Evolutionary conservation across 1,284 basidiomycete genomes (phyloP), one percentile per base, ranked within the genome.

Genomic region (Omphalotus olearius): DNA sequence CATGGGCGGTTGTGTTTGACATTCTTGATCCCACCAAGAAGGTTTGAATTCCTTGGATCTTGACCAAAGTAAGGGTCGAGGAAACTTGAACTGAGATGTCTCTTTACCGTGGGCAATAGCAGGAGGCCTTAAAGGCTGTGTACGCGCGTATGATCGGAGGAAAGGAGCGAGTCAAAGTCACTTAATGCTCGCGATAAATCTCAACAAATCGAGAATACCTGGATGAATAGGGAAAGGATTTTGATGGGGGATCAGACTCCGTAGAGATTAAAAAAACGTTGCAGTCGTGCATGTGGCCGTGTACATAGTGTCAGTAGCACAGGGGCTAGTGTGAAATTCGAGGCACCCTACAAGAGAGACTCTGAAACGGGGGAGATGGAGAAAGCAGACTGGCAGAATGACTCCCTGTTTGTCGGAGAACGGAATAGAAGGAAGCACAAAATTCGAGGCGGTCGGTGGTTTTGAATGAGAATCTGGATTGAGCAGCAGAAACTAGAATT

Each of bases 201-300:
- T 33, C 4, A 33, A 33, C 13, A 33, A 33, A 13, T 4, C 30
- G 30, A 40, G 20, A n/a, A 10, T 3, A 40, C 48, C 54, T 23
- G 45, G 20, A 51, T 49, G 47, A 50, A 53, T 57, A 57, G 44
- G 38, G 40, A 47, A 50, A 57, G 13, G 30, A 13, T 10, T 33
- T 33, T 33, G 30, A 33, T 33, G 30, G 2, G 30, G 5, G 30
- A 33, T 33, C 30, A 33, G 2, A 13, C 2, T 10, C 30, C 30
- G 49, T 58, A 55, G 53, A 60, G 57, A 70, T 70, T 63, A 70
- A 71, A 70, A 66, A 63, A 69, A 70, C 69, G 70, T 69, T 68
- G 67, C 63, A 45, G 23, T 3, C 4, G 43, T 35, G 20, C 45
- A 20, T 41, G 47, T 40, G 48, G 47, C 17, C 42, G 35, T 33